A percentile compares a stretch with the other conserved stretches of the same genome.
Conservation (phyloP, 1,284 basidiomycete genomes). For the Fomitiporia mediterranea region DNA sequence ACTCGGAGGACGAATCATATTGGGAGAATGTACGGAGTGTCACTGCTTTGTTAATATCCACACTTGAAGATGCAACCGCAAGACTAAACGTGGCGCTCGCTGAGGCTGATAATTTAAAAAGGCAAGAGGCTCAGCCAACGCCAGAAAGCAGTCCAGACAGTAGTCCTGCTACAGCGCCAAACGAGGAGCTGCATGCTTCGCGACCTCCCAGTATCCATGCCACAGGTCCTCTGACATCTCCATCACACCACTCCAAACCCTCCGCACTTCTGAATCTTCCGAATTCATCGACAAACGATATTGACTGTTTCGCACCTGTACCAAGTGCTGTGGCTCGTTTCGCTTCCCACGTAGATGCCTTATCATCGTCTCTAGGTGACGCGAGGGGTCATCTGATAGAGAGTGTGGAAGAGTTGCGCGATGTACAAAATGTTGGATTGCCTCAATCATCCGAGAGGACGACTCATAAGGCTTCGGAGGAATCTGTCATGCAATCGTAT, state of each 20-base stretch:
- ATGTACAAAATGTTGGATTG: slow-evolving; percentile 27
- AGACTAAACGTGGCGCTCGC: slow-evolving; percentile 58
- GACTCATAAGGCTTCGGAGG: slow-evolving; percentile 28
- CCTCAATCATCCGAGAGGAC: slow-evolving; percentile 23
- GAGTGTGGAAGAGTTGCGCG: slow-evolving; percentile 52
- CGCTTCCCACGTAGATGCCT: slow-evolving; percentile 63
- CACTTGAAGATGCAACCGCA: slow-evolving; percentile 58
- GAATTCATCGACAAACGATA: slow-evolving; percentile 26
- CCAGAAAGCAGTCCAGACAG: slow-evolving; percentile 28
- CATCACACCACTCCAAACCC: slow-evolving; percentile 18
- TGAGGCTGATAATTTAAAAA: slow-evolving; percentile 44
- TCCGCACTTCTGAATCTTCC: slow-evolving; percentile 6
- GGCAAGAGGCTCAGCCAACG: slow-evolving; percentile 45
- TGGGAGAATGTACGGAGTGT: slow-evolving; percentile 78
- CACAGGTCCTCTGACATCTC: slow-evolving; percentile 6
- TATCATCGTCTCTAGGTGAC: slow-evolving; percentile 60
- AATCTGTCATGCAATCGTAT: slow-evolving; percentile 58
- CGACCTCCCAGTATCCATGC: not conserved
- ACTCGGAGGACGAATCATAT: slow-evolving; percentile 57
- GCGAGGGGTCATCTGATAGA: slow-evolving; percentile 58
- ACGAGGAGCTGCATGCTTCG: not conserved
- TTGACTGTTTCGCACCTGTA: slow-evolving; percentile 61
- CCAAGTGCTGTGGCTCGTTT: slow-evolving; percentile 63
- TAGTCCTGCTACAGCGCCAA: not conserved
- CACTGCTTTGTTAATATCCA: slow-evolving; percentile 59